These are phyloP conservation scores for Rhodotorula sp. DNA, from an alignment of 1,284 basidiomycete genomes.

Conservation along the genomic window DNA sequence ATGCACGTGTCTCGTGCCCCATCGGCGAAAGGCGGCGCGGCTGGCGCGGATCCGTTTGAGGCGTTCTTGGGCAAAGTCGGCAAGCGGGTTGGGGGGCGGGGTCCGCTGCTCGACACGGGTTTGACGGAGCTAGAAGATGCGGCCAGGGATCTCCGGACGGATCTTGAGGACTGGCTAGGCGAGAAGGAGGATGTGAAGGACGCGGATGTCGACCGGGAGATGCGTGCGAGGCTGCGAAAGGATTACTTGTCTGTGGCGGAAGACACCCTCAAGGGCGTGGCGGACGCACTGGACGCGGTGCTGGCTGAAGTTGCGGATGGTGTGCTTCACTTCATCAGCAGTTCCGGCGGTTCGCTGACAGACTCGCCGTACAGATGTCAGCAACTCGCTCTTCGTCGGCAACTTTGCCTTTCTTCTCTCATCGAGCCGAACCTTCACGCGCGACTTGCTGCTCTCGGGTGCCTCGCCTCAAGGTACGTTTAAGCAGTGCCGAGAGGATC, in stretches of 20 bases:
- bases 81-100: constrained; percentile 31
- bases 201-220: not conserved
- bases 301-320: not conserved
- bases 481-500: too few relatives aligned
- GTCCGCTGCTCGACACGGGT: constrained; percentile 33
- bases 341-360: not conserved
- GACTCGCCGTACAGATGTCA: not conserved
- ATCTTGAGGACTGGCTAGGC: constrained; percentile 30
- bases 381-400: constrained; percentile 26
- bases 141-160: constrained; percentile 18
- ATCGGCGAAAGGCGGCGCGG: not conserved
- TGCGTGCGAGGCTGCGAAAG: not conserved
- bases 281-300: constrained; percentile 8
- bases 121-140: constrained; percentile 29
- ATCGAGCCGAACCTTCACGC: not conserved
- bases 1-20: not conserved
- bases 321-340: not conserved
- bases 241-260: constrained; percentile 17
- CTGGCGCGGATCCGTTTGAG: constrained; percentile 25
- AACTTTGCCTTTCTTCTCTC: constrained; percentile 15
- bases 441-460: not conserved
- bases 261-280: constrained; percentile 13
- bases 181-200: not conserved
- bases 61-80: constrained; percentile 32
- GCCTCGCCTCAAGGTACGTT: not conserved